phyloP scores from a whole-genome alignment of 768 basidiomycete species.

The Dioszegia aurantiaca region DNA sequence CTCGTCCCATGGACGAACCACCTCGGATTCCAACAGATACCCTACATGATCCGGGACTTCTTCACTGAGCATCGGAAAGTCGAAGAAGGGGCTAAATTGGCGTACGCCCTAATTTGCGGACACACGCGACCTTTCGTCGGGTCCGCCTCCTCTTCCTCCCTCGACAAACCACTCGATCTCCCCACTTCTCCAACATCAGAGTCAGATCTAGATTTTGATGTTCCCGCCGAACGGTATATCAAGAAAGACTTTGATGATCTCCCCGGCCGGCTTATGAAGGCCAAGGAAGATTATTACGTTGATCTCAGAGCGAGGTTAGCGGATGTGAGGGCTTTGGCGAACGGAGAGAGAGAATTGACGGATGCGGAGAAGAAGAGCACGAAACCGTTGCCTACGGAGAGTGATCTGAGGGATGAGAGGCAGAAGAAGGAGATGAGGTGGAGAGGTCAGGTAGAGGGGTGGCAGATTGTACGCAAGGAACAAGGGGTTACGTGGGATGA shows the following conservation, averaged over 20 bases:
- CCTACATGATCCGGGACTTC: constrained; percentile 82
- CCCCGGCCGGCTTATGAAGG: constrained; percentile 60
- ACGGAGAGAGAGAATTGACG: constrained; percentile 75
- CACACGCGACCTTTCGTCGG: constrained; percentile 62
- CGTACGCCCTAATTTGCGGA: constrained; percentile 67
- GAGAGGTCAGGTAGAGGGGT: constrained; percentile 74
- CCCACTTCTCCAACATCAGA: background rate
- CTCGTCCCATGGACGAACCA: constrained; percentile 55
- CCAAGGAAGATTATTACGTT: constrained; percentile 73
- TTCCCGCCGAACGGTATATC: constrained; percentile 65
- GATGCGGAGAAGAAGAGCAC: constrained; percentile 63
- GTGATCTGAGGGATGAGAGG: constrained; percentile 81
- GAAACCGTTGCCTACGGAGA: constrained; percentile 78
- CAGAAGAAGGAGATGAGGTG: constrained; percentile 84
- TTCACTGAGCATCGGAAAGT: constrained; percentile 85
- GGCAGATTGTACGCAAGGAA: constrained; percentile 69
- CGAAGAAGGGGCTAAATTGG: constrained; percentile 75
- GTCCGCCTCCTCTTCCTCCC: background rate
- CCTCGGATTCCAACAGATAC: constrained; percentile 78
- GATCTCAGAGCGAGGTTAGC: constrained; percentile 65
- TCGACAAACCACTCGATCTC: background rate
- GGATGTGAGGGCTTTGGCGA: constrained; percentile 70
- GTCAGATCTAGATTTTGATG: constrained; percentile 71
- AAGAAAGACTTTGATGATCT: constrained; percentile 53
- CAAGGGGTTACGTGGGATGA: constrained; percentile 72